These are phyloP conservation scores for Elsinoe perseae DNA, from an alignment of 2,329 filamentous ascomycete genomes.

Conservation along the genomic window DNA sequence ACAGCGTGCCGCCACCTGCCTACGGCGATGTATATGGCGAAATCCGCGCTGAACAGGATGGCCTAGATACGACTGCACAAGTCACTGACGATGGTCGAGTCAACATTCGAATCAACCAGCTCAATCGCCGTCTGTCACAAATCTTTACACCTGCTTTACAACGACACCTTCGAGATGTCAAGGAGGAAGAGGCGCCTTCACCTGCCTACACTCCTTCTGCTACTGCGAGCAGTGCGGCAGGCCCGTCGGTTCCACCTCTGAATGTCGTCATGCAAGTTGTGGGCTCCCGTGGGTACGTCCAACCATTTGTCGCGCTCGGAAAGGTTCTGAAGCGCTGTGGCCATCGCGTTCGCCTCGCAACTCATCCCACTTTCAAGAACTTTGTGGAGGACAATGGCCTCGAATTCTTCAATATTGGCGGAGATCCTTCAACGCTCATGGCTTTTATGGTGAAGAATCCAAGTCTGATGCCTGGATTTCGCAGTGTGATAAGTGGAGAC, in stretches of 20 bases:
- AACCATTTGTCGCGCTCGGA: slow-evolving; percentile 44
- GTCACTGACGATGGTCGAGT: slow-evolving; percentile 58
- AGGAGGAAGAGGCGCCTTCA: slow-evolving; percentile 42
- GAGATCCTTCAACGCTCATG: slow-evolving; percentile 44
- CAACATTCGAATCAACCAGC: slow-evolving; percentile 67
- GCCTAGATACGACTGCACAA: slow-evolving; percentile 25
- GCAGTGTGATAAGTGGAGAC: slow-evolving; percentile 68
- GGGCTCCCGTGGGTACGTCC: slow-evolving; percentile 43
- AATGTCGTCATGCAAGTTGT: slow-evolving; percentile 45
- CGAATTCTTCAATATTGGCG: slow-evolving; percentile 46
- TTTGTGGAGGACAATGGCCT: slow-evolving; percentile 44
- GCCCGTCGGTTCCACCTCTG: slow-evolving; percentile 38
- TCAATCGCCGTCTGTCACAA: slow-evolving; percentile 54
- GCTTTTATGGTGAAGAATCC: slow-evolving; percentile 90
- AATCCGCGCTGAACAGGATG: slow-evolving; percentile 26
- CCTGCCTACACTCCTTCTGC: slow-evolving; percentile 62
- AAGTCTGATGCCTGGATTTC: slow-evolving; percentile 73
- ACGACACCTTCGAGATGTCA: slow-evolving; percentile 41
- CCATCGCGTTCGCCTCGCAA: slow-evolving; percentile 42
- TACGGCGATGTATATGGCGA: slow-evolving; percentile 26
- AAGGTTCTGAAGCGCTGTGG: slow-evolving; percentile 44
- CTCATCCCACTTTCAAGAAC: slow-evolving; percentile 42
- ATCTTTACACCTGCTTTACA: slow-evolving; percentile 56
- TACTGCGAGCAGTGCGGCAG: slow-evolving; percentile 53
- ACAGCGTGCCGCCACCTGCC: slow-evolving; percentile 23